Base-by-base conservation (phyloP, 2,329 filamentous ascomycete species). In the Ophiostoma novo-ulmi region DNA sequence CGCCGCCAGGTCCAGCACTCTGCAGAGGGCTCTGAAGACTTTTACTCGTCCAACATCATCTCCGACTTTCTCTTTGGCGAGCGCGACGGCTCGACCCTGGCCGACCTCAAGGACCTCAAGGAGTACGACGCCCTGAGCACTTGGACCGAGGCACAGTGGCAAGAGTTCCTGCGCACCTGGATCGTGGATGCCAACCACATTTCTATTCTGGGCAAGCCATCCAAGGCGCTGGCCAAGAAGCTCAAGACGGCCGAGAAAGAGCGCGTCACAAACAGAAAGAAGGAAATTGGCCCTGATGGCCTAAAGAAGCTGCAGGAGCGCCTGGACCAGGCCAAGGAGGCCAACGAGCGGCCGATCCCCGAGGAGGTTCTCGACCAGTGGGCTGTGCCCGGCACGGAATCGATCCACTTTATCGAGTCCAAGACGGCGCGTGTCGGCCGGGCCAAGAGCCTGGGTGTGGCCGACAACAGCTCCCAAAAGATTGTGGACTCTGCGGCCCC, bases 401-500 rank as follows among this genome's bases (percentile, higher is more conserved):
- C 93, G 0, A 97, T 99, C 68, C 93, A 97, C 78, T 98, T 99
- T 80, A 96, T 97, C 75, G 87, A 93, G 74, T 95, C 93, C 0
- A 88, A 86, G 7, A 96, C 93, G 22, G 95, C 94, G 44, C 88
- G 93, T 36, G 90, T 92, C 66, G 95, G 95, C 39, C 81, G 89
- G 72, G 95, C 94, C 17, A 86, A 89, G 75, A 85, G 87, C 73
- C 81, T 93, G 67, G 94, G 93, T 0, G 81, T 84, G 35, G 83
- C 85, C 0, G 81, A 88, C 39, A 94, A 92, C 74, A 79, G 85
- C 4, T 87, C 92, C 5, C 95, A 99, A 79, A 84, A 88, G 72
- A 80, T 89, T 67, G 87, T 99, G 67, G 92, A 98, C 77, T 82
- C 84, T 17, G 87, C 92, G 58, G 84, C 85, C 3, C 38, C 72